phyloP scores from a whole-genome alignment of 2,329 filamentous ascomycete species.

The Apiospora malaysiana region DNA sequence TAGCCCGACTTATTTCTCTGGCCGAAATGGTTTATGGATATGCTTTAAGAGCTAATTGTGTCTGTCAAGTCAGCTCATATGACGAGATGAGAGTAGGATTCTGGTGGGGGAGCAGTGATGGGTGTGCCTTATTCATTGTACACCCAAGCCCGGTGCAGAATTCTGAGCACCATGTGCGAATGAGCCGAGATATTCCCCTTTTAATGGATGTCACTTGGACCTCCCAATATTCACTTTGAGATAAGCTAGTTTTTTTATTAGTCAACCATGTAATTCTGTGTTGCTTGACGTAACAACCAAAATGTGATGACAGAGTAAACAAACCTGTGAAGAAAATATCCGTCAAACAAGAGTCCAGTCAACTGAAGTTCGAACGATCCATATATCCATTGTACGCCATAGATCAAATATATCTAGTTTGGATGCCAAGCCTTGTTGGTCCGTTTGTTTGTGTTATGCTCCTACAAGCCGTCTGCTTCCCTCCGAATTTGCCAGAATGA shows the following conservation, averaged over 20 bases:
- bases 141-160: neutral
- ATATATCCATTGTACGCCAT: neutral
- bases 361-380: neutral
- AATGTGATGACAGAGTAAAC: neutral
- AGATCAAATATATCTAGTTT: too few relatives aligned
- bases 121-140: conserved; percentile 14
- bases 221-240: conserved; percentile 42
- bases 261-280: conserved; percentile 45
- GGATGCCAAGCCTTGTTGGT: neutral
- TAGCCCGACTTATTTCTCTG: conserved; percentile 2
- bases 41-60: conserved; percentile 19
- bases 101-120: conserved; percentile 3
- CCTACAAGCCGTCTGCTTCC: conserved; percentile 5
- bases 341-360: neutral
- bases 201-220: conserved; percentile 38
- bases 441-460: neutral
- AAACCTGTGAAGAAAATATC: neutral
- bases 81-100: conserved; percentile 23
- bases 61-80: conserved; percentile 16
- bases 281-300: conserved; percentile 55
- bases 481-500: conserved; percentile 42
- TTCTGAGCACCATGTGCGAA: conserved; percentile 22
- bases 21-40: conserved; percentile 16
- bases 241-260: conserved; percentile 39
- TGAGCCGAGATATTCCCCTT: conserved; percentile 37